A percentile compares a stretch with the other conserved stretches of the same genome.
These are phyloP conservation scores for Fusarium udum DNA, from an alignment of 2,329 filamentous ascomycete species.

Conservation along the genomic window DNA sequence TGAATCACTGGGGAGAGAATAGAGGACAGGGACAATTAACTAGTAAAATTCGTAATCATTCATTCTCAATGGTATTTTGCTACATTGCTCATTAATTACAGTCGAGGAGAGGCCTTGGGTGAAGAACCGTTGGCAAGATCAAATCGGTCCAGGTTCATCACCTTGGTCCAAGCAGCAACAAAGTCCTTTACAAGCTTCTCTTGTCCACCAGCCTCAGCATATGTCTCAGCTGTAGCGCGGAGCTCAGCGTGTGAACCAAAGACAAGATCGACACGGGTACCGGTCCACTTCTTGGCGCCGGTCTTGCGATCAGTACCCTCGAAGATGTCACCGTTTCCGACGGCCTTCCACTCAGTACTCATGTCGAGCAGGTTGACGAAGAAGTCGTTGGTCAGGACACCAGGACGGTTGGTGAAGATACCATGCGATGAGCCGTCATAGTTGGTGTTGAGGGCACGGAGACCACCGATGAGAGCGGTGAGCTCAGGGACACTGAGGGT, in stretches of 20 bases:
- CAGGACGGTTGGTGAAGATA: slow-evolving; percentile 74
- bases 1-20: neutral
- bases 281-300: slow-evolving; percentile 74
- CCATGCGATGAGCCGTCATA: slow-evolving; percentile 74
- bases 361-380: slow-evolving; percentile 82
- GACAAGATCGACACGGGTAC: slow-evolving; percentile 73
- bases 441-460: slow-evolving; percentile 76
- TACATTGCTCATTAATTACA: slow-evolving; percentile 38
- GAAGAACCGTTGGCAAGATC: slow-evolving; percentile 52
- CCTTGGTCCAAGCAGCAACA: slow-evolving; percentile 76
- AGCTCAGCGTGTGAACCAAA: slow-evolving; percentile 79
- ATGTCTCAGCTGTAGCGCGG: slow-evolving; percentile 75
- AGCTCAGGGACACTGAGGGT: slow-evolving; percentile 76
- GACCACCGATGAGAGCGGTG: slow-evolving; percentile 75
- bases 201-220: slow-evolving; percentile 66
- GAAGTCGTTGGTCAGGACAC: slow-evolving; percentile 80
- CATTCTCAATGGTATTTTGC: slow-evolving; percentile 39
- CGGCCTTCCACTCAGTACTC: slow-evolving; percentile 67
- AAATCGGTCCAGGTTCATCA: slow-evolving; percentile 78
- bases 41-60: slow-evolving; percentile 20
- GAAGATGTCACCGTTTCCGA: slow-evolving; percentile 62
- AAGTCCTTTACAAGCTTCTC: slow-evolving; percentile 78
- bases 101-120: slow-evolving; percentile 27
- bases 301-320: slow-evolving; percentile 74
- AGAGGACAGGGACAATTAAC: neutral